Conservation (phyloP, 169 alveolate species). For the Plasmodium billcollinsi region DNA sequence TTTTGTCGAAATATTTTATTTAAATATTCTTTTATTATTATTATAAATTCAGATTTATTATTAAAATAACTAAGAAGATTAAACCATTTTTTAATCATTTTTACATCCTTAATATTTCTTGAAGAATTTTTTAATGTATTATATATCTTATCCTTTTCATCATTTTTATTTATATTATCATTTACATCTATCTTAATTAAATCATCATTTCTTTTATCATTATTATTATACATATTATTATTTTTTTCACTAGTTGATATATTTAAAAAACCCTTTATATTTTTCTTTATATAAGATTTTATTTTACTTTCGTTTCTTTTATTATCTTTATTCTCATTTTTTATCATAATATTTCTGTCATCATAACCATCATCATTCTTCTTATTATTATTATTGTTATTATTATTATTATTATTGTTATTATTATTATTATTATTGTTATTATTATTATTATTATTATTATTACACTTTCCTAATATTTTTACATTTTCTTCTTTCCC, state of each 20-base stretch:
- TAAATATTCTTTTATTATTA: constrained; percentile 58
- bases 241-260: constrained; percentile 9
- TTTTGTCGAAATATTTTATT: constrained; percentile 59
- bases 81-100: constrained; percentile 45
- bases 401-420: background rate
- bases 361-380: background rate
- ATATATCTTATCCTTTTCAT: background rate
- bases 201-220: background rate
- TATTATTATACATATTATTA: background rate
- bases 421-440: too few species aligned
- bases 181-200: too few species aligned
- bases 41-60: constrained; percentile 21
- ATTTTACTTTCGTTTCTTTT: constrained; percentile 18
- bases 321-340: background rate
- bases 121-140: background rate
- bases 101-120: constrained; percentile 18
- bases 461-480: background rate
- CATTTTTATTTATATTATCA: background rate
- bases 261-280: constrained; percentile 38
- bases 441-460: background rate
- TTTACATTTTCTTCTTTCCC: background rate
- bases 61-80: constrained; percentile 9
- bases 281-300: constrained; percentile 46
- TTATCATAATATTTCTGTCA: background rate
- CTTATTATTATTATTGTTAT: too few species aligned